These are phyloP conservation scores for Diaporthe capsici DNA, from an alignment of 2,329 filamentous ascomycete species.

Conservation along the genomic window DNA sequence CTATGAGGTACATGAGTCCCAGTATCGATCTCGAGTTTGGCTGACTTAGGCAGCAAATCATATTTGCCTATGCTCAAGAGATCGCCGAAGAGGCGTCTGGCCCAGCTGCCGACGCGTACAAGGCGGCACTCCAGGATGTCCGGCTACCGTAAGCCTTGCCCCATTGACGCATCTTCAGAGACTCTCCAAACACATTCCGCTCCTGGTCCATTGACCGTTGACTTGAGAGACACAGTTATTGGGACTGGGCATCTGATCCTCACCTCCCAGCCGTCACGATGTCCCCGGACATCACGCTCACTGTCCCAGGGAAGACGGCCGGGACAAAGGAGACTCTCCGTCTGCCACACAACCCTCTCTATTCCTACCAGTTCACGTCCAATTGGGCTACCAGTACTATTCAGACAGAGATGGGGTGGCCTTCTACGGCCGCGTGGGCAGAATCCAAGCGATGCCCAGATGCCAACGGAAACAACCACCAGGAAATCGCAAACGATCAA, in stretches of 20 bases:
- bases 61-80: slow-evolving; percentile 30
- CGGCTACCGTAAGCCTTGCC: slow-evolving; percentile 5
- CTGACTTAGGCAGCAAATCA: slow-evolving; percentile 20
- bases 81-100: slow-evolving; percentile 26
- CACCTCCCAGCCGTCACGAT: slow-evolving; percentile 13
- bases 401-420: background rate
- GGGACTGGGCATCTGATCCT: slow-evolving; percentile 24
- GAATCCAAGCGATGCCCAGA: slow-evolving; percentile 30
- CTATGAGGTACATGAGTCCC: background rate
- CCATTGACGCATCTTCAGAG: background rate
- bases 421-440: slow-evolving; percentile 3
- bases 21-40: rapidly evolving
- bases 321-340: slow-evolving; percentile 3
- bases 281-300: slow-evolving; percentile 14
- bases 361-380: slow-evolving; percentile 4
- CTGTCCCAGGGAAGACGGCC: background rate
- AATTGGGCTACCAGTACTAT: background rate
- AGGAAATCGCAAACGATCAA: slow-evolving; percentile 11
- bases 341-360: background rate
- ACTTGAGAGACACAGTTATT: background rate
- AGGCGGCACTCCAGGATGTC: slow-evolving; percentile 7
- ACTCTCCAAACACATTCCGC: background rate
- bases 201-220: background rate
- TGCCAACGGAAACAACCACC: slow-evolving; percentile 18
- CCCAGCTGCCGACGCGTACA: slow-evolving; percentile 12